Conservation (phyloP, 83 land plant genomes). For the Isoetes engelmannii region DNA sequence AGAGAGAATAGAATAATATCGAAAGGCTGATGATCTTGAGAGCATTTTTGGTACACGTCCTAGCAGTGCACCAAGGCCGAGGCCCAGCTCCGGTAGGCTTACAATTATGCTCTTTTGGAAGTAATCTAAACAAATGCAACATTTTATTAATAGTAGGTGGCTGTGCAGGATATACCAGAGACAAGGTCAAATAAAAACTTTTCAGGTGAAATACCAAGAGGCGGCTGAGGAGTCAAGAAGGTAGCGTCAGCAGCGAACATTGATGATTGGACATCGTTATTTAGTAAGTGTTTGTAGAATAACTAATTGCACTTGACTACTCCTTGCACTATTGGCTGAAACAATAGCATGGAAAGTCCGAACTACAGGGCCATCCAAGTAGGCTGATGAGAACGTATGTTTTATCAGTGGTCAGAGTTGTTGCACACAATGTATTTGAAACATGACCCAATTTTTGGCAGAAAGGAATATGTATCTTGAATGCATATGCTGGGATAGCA, state of each 20-base stretch:
- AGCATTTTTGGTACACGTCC: slow-evolving; percentile 53
- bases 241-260: slow-evolving; percentile 53
- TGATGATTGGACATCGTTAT: slow-evolving; percentile 72
- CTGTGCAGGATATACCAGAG: slow-evolving; percentile 1
- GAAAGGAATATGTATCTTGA: no score
- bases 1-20: no score
- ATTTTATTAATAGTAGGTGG: not conserved
- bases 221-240: slow-evolving; percentile 42
- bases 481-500: no score
- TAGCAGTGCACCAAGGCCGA: slow-evolving; percentile 76
- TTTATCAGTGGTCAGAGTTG: no score
- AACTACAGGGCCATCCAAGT: no score
- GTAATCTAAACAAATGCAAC: not conserved
- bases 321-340: no score
- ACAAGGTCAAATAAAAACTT: slow-evolving; percentile 36
- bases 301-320: not conserved
- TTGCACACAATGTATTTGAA: no score
- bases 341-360: no score
- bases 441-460: no score
- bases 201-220: slow-evolving; percentile 37
- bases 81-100: slow-evolving; percentile 51
- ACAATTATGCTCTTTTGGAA: not conserved
- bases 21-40: slow-evolving; percentile 63
- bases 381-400: no score
- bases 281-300: slow-evolving; percentile 30